Evolutionary conservation across 2,329 filamentous ascomycete genomes (phyloP).

Genomic region (Phaeomoniella chlamydospora): DNA sequence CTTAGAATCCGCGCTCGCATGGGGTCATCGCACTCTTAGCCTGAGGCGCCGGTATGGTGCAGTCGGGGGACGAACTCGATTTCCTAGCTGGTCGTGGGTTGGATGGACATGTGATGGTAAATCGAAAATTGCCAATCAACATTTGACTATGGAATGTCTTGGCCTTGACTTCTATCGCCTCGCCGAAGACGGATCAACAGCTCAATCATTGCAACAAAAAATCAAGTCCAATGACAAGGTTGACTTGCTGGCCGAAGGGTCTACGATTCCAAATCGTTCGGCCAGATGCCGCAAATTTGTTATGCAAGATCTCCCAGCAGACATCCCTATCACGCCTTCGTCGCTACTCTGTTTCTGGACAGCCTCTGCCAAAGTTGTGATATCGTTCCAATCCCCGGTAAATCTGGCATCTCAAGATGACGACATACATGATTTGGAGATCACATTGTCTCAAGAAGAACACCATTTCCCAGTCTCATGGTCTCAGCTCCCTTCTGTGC

Average conservation of each 20-base stretch:
- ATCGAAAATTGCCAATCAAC: background rate
- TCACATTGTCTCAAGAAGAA: conserved; percentile 1
- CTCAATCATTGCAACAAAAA: background rate
- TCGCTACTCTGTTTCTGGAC: background rate
- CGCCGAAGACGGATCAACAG: background rate
- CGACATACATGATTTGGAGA: background rate
- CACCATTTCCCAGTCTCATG: background rate
- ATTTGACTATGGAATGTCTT: background rate
- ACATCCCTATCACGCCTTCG: background rate
- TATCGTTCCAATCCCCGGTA: background rate
- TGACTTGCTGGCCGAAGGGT: conserved; percentile 1
- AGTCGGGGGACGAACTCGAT: background rate
- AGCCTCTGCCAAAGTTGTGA: background rate
- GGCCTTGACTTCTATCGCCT: background rate
- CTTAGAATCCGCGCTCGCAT: background rate
- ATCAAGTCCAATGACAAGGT: background rate
- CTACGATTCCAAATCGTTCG: background rate
- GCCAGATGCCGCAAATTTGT: background rate
- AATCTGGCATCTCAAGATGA: too few relatives aligned
- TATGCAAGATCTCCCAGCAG: background rate
- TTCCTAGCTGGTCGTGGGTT: conserved; percentile 1
- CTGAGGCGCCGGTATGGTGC: background rate
- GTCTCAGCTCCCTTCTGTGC: background rate
- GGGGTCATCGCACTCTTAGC: background rate
- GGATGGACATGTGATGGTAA: background rate